Base-by-base conservation (phyloP, 202 grass and related monocot species). In the Brachypodium distachyon region DNA sequence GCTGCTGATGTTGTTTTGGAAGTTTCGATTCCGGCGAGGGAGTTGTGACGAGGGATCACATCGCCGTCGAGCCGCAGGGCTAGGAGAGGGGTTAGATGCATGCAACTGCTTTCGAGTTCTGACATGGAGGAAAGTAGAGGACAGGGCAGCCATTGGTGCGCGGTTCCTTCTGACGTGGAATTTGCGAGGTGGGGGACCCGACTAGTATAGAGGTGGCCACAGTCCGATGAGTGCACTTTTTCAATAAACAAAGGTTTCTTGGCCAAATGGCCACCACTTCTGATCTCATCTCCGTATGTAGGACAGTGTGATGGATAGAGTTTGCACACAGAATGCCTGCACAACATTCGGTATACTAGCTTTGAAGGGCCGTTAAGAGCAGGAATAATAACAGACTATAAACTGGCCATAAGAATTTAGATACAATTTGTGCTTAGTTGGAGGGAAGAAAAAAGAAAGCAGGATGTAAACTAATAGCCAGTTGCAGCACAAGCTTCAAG, bases 221-320 rank as follows among this genome's bases (percentile, higher is more conserved):
- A n/a, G 2, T 5, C 38, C 9, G 18, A 0, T 21, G 47, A 27
- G 38, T 8, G 22, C 62, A 38, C 62, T 43, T 67, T 67, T 67
- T 37, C 62, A 67, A 38, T 67, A 67, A 43, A 67, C 62, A 66
- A 66, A 66, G 62, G 62, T 66, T 65, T 65, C 54, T 4, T 7
- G 34, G 4, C 4, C 4, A 4, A 6, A 14, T 6, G 31, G 31
- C 3, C 17, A 18, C 37, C 61, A 65, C 37, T 1, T 66, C 12
- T 27, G 38, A 42, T 27, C 62, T 42, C 21, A n/a, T 37, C 32
- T 2, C 33, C 61, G 26, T 21, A 25, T 23, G 19, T 23, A 3
- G 61, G 36, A 8, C 61, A 3, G 2, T 33, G 33, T 6, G 33
- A 38, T 7, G n/a, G 58, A 34, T 18, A 0, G 58, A 0, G 31